phyloP scores from a whole-genome alignment of 23 red algal species.

The Pyropia haitanensis region DNA sequence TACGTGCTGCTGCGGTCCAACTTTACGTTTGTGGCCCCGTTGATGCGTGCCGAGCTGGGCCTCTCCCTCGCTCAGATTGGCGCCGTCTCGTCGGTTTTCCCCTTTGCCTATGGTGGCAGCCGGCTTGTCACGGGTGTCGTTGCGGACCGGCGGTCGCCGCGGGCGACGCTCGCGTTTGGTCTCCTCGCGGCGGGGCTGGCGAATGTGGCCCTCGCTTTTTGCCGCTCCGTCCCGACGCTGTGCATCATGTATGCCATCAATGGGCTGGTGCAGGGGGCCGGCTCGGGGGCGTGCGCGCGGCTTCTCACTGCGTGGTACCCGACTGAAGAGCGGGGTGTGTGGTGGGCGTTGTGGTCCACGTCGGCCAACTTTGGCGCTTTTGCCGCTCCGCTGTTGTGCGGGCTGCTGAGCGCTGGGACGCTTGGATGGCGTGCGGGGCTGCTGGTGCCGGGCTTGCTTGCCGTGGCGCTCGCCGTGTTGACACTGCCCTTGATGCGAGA shows the following conservation, averaged over 20 bases:
- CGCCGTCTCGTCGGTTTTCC: constrained; percentile 62
- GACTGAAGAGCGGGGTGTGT: constrained; percentile 49
- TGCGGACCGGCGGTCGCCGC: constrained; percentile 43
- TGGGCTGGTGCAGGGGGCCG: constrained; percentile 76
- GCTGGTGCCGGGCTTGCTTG: constrained; percentile 32
- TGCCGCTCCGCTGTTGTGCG: constrained; percentile 57
- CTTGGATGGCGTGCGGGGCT: constrained; percentile 41
- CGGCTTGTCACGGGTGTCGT: constrained; percentile 57
- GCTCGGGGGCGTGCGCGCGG: constrained; percentile 57
- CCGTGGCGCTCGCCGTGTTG: constrained; percentile 10
- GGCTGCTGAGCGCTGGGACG: constrained; percentile 16
- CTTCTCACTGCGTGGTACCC: constrained; percentile 61
- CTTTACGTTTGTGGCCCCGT: constrained; percentile 70
- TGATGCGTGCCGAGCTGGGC: constrained; percentile 14
- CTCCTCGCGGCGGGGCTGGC: constrained; percentile 51
- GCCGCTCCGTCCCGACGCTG: constrained; percentile 21
- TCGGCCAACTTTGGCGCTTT: constrained; percentile 72
- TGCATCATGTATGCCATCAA: constrained; percentile 51
- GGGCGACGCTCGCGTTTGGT: constrained; percentile 26
- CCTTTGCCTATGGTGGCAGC: constrained; percentile 50
- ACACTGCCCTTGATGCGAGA: constrained; percentile 13
- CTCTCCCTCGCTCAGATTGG: constrained; percentile 46
- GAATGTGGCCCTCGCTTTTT: constrained; percentile 52
- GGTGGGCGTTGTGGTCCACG: constrained; percentile 72
- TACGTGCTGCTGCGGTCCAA: constrained; percentile 60